Conservation (phyloP, 352 stramenopile genomes). For the Peronospora farinosa region DNA sequence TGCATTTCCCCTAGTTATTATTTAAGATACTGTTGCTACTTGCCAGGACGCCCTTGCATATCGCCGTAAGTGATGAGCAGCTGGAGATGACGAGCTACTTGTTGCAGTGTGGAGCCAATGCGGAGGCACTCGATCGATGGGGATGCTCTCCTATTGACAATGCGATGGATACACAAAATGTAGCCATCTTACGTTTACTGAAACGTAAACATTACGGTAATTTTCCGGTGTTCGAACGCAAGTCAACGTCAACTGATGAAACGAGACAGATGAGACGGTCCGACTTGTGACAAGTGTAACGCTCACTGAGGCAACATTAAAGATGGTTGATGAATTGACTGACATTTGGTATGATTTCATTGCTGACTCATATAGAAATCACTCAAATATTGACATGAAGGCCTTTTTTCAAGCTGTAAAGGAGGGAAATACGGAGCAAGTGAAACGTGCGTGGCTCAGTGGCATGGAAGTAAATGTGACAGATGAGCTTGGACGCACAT, state of each 20-base stretch:
- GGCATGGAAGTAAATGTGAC: slow-evolving; percentile 55
- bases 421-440: slow-evolving; percentile 56
- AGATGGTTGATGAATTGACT: slow-evolving; percentile 5
- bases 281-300: not conserved
- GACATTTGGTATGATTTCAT: slow-evolving; percentile 3
- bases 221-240: slow-evolving; percentile 19
- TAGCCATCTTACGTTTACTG: slow-evolving; percentile 40
- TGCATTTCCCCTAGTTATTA: not conserved
- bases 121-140: slow-evolving; percentile 59
- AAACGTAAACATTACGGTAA: slow-evolving; percentile 34
- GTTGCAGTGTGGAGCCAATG: slow-evolving; percentile 47
- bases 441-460: slow-evolving; percentile 73
- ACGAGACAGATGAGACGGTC: slow-evolving; percentile 17
- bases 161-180: slow-evolving; percentile 47
- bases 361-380: slow-evolving; percentile 12
- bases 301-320: slow-evolving; percentile 2
- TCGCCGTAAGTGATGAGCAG: slow-evolving; percentile 63
- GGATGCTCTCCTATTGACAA: slow-evolving; percentile 64
- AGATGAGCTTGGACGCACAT: slow-evolving; percentile 48
- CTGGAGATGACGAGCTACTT: slow-evolving; percentile 52
- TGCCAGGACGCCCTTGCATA: slow-evolving; percentile 64
- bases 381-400: slow-evolving; percentile 35
- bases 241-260: slow-evolving; percentile 6
- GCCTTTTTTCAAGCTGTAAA: slow-evolving; percentile 58
- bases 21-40: not conserved